Base-by-base conservation (phyloP, 2,329 filamentous ascomycete genomes). In the Claviceps purpurea region DNA sequence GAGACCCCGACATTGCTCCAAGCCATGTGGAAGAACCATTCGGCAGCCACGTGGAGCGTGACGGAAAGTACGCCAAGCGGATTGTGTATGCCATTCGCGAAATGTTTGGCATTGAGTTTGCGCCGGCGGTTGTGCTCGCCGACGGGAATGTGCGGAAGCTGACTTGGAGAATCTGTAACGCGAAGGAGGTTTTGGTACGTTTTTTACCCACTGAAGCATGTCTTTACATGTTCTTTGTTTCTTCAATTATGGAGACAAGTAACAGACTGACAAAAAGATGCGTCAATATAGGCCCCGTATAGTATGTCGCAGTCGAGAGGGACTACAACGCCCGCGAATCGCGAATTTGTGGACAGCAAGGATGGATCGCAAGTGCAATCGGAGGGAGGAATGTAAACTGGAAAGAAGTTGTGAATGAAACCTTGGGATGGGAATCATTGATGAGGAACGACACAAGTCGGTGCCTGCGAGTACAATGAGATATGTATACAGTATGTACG, bases 41-140 rank as follows among this genome's bases (percentile, higher is more conserved):
- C 65, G 93, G 93, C 0, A 81, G 81, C 47, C 75, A 90, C 42
- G 86, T 96, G 1, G 89, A 95, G 62, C 75, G 89, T 24, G 87
- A 96, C 58, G 81, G 84, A 56, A 96, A 95, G 67, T 97, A 89
- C 61, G 85, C 91, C 1, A 87, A 83, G 67, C 75, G 93, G 43
- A 86, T 97, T 11, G 90, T 97, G 0, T 97, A 95, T 66, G 93
- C 90, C 4, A 88, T 98, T 30, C 85, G 87, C 57, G 87, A 95
- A 65, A 96, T 96, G 89, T 94, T 98, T 65, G 93, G 90, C 50
- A 87, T 98, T 55, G 93, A 98, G 66, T 90, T 98, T 64, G 88
- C 93, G 1, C 85, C 90, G 0, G 88, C 89, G 45, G 91, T 97
- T 1, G 93, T 98, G 37, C 82, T 87, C 50, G 89, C 90, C 0